Percentiles rank a stretch among this genome's conserved stretches.
These are phyloP conservation scores for Roridomyces roridus DNA, from an alignment of 768 basidiomycete species.

Conservation along the genomic window DNA sequence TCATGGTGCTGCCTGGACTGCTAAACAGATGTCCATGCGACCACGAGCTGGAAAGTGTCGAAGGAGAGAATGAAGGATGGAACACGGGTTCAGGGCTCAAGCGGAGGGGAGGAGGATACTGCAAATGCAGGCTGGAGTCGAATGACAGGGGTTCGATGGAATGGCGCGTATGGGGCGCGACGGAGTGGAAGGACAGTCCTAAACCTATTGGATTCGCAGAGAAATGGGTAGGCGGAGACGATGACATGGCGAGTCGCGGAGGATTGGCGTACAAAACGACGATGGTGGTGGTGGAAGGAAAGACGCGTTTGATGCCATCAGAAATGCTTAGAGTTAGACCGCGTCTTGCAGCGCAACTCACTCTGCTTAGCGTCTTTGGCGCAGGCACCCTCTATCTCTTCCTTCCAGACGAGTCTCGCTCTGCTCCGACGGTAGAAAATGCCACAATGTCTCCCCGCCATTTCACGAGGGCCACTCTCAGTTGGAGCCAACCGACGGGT, in stretches of 20 bases:
- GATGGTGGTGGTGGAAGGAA: background rate
- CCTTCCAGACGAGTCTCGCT: conserved; percentile 53
- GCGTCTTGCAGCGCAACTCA: background rate
- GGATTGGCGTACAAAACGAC: too few species aligned
- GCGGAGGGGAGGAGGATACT: conserved; percentile 11
- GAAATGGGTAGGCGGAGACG: conserved; percentile 1
- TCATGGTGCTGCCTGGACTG: background rate
- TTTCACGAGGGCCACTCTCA: conserved; percentile 67
- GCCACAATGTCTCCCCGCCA: conserved; percentile 51
- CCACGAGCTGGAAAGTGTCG: conserved; percentile 11
- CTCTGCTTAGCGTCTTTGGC: conserved; percentile 41
- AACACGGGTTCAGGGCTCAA: conserved; percentile 2
- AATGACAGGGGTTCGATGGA: too few species aligned
- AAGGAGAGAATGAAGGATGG: conserved; percentile 4
- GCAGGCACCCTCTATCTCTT: conserved; percentile 56
- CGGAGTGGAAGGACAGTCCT: background rate
- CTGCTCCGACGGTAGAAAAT: conserved; percentile 45
- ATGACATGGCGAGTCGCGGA: conserved; percentile 1
- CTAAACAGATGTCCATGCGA: conserved; percentile 11
- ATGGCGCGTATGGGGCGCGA: too few species aligned
- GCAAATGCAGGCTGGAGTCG: conserved; percentile 15
- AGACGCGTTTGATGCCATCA: too few species aligned
- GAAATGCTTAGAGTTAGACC: too few species aligned
- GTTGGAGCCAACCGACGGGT: conserved; percentile 57
- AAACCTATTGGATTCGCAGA: conserved; percentile 7